Conservation (phyloP, 2,329 filamentous ascomycete genomes). For the Aspergillus japonicus region DNA sequence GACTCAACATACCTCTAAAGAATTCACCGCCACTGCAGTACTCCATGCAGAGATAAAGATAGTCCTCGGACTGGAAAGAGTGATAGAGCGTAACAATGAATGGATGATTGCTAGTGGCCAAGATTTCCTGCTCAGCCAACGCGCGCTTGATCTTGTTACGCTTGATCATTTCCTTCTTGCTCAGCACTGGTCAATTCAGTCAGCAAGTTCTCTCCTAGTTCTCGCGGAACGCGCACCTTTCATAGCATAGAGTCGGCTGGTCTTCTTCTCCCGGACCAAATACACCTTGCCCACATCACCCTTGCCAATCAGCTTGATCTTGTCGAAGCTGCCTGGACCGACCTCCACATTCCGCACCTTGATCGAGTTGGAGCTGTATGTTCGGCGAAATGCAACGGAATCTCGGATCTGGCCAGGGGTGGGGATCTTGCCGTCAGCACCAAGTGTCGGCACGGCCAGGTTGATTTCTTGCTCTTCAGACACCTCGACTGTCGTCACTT, state of each 20-base stretch:
- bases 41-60: slow-evolving; percentile 99
- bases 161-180: slow-evolving; percentile 99
- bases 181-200: slow-evolving; percentile 67
- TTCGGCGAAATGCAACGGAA: slow-evolving; percentile 78
- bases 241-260: slow-evolving; percentile 92
- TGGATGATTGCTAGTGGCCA: slow-evolving; percentile 97
- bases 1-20: slow-evolving; percentile 62
- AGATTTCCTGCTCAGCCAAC: slow-evolving; percentile 93
- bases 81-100: slow-evolving; percentile 99
- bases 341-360: slow-evolving; percentile 98
- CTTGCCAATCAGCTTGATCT: slow-evolving; percentile 99
- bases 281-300: slow-evolving; percentile 99
- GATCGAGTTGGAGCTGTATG: slow-evolving; percentile 98
- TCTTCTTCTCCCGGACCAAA: slow-evolving; percentile 96
- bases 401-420: slow-evolving; percentile 65
- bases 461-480: slow-evolving; percentile 28
- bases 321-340: slow-evolving; percentile 92
- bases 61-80: slow-evolving; percentile 98
- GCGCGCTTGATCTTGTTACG: slow-evolving; percentile 99
- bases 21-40: slow-evolving; percentile 99
- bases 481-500: slow-evolving; percentile 56
- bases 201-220: not conserved
- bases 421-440: slow-evolving; percentile 62
- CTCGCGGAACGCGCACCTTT: slow-evolving; percentile 65
- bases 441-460: slow-evolving; percentile 34